phyloP scores from a whole-genome alignment of 495 filamentous ascomycete genomes.

The Talaromyces ruber region DNA sequence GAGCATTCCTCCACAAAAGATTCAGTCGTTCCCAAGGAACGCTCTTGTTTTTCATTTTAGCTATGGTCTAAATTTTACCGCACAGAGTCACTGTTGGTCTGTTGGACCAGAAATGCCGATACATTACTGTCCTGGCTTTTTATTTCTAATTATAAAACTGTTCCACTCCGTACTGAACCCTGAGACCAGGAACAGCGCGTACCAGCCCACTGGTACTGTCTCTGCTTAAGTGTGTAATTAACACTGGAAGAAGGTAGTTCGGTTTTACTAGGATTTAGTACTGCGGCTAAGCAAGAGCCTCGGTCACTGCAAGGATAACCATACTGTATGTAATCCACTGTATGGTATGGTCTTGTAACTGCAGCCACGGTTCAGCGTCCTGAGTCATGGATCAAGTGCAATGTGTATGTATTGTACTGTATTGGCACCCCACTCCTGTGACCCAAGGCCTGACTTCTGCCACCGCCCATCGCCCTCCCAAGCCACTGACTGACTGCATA shows the following conservation, averaged over 20 bases:
- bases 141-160: background rate
- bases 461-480: background rate
- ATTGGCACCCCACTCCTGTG: background rate
- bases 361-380: background rate
- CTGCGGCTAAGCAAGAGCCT: background rate
- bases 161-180: background rate
- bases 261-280: background rate
- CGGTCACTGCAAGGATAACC: background rate
- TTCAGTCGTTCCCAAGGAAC: background rate
- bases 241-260: too few species aligned
- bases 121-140: background rate
- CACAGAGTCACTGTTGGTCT: background rate
- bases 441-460: background rate
- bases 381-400: background rate
- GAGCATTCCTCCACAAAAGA: background rate
- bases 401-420: background rate
- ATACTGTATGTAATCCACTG: background rate
- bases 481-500: background rate
- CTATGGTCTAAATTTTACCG: background rate
- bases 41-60: background rate
- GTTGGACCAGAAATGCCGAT: background rate
- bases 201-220: background rate
- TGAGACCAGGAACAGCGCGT: background rate
- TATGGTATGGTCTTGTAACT: background rate
- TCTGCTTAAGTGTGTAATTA: background rate